Conservation (phyloP, 2,329 filamentous ascomycete genomes). For the Madurella mycetomatis region DNA sequence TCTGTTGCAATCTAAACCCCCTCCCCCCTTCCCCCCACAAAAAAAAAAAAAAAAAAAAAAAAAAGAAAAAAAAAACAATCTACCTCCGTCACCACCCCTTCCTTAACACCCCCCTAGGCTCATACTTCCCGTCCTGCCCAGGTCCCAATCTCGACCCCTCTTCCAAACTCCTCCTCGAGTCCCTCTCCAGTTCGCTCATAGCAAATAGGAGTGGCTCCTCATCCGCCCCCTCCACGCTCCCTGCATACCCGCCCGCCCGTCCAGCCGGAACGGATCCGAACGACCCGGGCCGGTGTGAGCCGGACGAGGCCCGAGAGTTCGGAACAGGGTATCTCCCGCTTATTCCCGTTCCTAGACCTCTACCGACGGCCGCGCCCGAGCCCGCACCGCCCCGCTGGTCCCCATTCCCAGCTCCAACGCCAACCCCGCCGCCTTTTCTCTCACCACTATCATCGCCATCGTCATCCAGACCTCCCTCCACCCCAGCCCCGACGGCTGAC, state of each 20-base stretch:
- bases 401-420: background rate
- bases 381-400: background rate
- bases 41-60: too few relatives aligned
- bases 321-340: background rate
- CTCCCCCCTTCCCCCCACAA: too few relatives aligned
- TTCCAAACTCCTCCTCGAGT: slow-evolving; percentile 55
- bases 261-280: slow-evolving; percentile 4
- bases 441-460: slow-evolving; percentile 9
- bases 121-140: slow-evolving; percentile 12
- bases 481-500: slow-evolving; percentile 13
- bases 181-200: slow-evolving; percentile 64
- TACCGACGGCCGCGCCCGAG: background rate
- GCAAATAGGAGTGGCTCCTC: slow-evolving; percentile 70
- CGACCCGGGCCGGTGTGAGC: slow-evolving; percentile 2
- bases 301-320: background rate
- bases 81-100: slow-evolving; percentile 23
- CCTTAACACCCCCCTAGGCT: slow-evolving; percentile 23
- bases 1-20: too few relatives aligned
- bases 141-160: slow-evolving; percentile 31
- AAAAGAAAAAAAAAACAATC: background rate
- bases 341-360: background rate
- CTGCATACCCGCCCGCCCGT: slow-evolving; percentile 11
- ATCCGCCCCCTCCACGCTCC: slow-evolving; percentile 48
- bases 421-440: background rate
- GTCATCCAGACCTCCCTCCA: slow-evolving; percentile 39